Percentiles rank a stretch among this genome's conserved stretches.
Evolutionary conservation across 2,329 filamentous ascomycete species (phyloP).

Genomic region (Epichloe brachyelytri): DNA sequence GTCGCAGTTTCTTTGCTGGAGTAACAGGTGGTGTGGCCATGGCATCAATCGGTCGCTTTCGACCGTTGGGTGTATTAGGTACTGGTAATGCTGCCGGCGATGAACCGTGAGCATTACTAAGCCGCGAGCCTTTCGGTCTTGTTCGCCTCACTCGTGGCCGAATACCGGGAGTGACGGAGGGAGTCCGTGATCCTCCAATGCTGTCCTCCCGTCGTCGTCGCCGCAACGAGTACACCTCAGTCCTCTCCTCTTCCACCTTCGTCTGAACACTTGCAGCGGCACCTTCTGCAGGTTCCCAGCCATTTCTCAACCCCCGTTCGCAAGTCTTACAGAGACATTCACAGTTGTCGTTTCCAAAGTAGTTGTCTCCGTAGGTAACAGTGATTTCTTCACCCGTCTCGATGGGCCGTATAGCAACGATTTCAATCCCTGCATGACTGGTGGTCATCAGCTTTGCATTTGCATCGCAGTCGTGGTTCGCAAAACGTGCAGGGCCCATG

Average conservation of each 20-base stretch:
- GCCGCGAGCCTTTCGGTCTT: conserved; percentile 20
- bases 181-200: conserved; percentile 38
- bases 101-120: conserved; percentile 20
- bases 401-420: conserved; percentile 73
- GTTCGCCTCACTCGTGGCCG: conserved; percentile 35
- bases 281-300: conserved; percentile 55
- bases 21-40: conserved; percentile 43
- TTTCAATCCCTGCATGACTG: conserved; percentile 77
- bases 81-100: conserved; percentile 18
- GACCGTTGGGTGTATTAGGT: conserved; percentile 14
- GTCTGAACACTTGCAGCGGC: conserved; percentile 31
- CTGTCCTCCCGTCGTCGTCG: conserved; percentile 39
- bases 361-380: conserved; percentile 88
- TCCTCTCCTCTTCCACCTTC: conserved; percentile 40
- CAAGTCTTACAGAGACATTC: conserved; percentile 89
- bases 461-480: conserved; percentile 91
- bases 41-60: conserved; percentile 29
- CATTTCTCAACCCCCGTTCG: conserved; percentile 62
- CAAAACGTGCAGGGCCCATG: conserved; percentile 87
- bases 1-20: conserved; percentile 37
- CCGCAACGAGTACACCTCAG: conserved; percentile 43
- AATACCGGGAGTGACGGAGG: conserved; percentile 43
- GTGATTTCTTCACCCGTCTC: conserved; percentile 87
- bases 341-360: conserved; percentile 90
- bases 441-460: conserved; percentile 81